Evolutionary conservation across 1,139 yeast genomes (phyloP), one percentile per base, ranked within the genome.

Genomic region (Pichia inconspicua): DNA sequence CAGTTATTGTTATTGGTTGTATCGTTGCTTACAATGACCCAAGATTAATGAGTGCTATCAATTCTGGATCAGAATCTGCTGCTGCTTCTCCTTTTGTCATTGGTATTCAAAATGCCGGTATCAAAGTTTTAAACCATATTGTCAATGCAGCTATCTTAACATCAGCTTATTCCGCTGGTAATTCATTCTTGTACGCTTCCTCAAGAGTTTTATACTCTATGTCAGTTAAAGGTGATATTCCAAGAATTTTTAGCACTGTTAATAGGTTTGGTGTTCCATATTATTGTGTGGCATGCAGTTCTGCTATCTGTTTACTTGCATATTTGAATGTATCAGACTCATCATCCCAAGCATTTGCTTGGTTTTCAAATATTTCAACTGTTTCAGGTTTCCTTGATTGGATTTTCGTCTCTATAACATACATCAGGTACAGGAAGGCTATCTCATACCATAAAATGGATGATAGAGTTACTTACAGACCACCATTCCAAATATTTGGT

Each of bases 201-300:
- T 77, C 86, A 11, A 72, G 89, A 62, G 61, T 66, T 12, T 64
- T 82, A 38, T 72, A 77, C 59, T 75, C 80, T 40, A 68, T 84
- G 69, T 74, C 87, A 11, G 69, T 72, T 51, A 76, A 74, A 48
- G 82, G 82, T 8, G 73, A 73, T 58, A 85, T 87, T 14, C 92
- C 92, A 52, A 66, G 65, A 55, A 64, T 72, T 50, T 71, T 84
- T 54, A 74, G 72, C 38, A 74, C 70, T 55, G 73, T 81, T 48
- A 80, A 76, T 66, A 73, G 73, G 59, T 67, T 70, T 40, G 90
- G 88, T 52, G 80, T 80, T 51, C 90, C 89, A 15, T 55, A 57
- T 42, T 17, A 37, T 47, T 75, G 78, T 41, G 70, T 81, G 48
- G 58, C 69, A 14, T 61, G 71, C 45, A 61, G 68, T 36, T 68